A percentile compares a stretch with the other conserved stretches of the same genome.
These are phyloP conservation scores for Rubia balearica DNA, from an alignment of 305 asterid genomes.

Conservation along the genomic window DNA sequence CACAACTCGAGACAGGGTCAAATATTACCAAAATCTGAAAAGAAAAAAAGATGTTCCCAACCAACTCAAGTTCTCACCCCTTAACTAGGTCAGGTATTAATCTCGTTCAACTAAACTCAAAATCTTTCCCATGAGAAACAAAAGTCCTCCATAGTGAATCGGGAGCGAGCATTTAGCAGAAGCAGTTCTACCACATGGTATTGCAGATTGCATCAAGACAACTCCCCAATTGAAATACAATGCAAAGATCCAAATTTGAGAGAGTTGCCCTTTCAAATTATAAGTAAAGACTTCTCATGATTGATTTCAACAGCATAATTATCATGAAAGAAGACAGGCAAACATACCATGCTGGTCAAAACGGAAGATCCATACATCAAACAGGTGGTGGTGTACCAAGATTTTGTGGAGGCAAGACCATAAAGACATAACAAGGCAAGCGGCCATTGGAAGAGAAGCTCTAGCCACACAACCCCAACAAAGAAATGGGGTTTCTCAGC, in stretches of 20 bases:
- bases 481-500: conserved; percentile 82
- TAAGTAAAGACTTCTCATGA: background rate
- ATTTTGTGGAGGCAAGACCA: conserved; percentile 51
- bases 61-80: background rate
- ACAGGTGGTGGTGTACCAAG: conserved; percentile 81
- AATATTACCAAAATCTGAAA: too few relatives aligned
- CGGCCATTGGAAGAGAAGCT: conserved; percentile 85
- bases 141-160: background rate
- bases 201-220: background rate
- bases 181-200: background rate
- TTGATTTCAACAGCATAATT: background rate
- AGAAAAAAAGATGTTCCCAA: background rate
- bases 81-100: background rate
- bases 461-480: conserved; percentile 65
- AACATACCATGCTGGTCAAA: conserved; percentile 55
- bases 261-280: background rate
- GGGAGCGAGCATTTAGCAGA: background rate
- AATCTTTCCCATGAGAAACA: background rate
- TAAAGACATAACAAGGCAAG: conserved; percentile 55
- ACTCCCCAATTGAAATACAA: background rate
- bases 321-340: background rate
- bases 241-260: background rate
- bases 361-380: conserved; percentile 73
- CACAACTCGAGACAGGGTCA: background rate
- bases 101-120: background rate